A percentile compares a stretch with the other conserved stretches of the same genome.
Evolutionary conservation across 2,329 filamentous ascomycete genomes (phyloP).

Genomic region (Raffaelea albimanens): DNA sequence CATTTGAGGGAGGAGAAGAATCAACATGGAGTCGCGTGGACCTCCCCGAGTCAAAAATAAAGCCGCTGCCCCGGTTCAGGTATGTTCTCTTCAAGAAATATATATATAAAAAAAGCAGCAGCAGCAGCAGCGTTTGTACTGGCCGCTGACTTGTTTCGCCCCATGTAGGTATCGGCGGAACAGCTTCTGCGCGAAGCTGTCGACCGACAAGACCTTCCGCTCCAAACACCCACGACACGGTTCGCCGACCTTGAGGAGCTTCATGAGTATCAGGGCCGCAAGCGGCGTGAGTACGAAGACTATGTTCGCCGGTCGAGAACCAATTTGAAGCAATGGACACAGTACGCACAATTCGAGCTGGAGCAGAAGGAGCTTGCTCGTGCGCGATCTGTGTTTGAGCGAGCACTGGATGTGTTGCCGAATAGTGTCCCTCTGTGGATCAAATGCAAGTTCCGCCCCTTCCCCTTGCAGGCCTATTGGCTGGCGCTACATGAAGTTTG

Average conservation of each 20-base stretch:
- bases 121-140: not conserved
- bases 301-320: conserved; percentile 92
- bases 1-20: too few relatives aligned
- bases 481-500: not conserved
- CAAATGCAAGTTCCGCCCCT: conserved; percentile 16
- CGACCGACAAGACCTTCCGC: conserved; percentile 80
- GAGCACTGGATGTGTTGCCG: conserved; percentile 83
- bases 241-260: conserved; percentile 96
- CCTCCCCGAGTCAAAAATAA: conserved; percentile 98
- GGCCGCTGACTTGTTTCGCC: not conserved
- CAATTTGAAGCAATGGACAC: conserved; percentile 98
- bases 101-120: too few relatives aligned
- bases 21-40: conserved; percentile 76
- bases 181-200: conserved; percentile 96
- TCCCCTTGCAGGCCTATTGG: too few relatives aligned
- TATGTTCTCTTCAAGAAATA: too few relatives aligned
- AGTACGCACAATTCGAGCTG: conserved; percentile 93
- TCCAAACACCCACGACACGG: conserved; percentile 86
- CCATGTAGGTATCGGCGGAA: conserved; percentile 81
- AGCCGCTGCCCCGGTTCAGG: conserved; percentile 62
- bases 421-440: conserved; percentile 85
- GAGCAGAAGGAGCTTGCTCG: conserved; percentile 96
- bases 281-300: conserved; percentile 94
- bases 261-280: conserved; percentile 92
- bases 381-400: conserved; percentile 86